Evolutionary conservation across 2,329 filamentous ascomycete genomes (phyloP).

Genomic region (Dendrostoma leiphaemia): DNA sequence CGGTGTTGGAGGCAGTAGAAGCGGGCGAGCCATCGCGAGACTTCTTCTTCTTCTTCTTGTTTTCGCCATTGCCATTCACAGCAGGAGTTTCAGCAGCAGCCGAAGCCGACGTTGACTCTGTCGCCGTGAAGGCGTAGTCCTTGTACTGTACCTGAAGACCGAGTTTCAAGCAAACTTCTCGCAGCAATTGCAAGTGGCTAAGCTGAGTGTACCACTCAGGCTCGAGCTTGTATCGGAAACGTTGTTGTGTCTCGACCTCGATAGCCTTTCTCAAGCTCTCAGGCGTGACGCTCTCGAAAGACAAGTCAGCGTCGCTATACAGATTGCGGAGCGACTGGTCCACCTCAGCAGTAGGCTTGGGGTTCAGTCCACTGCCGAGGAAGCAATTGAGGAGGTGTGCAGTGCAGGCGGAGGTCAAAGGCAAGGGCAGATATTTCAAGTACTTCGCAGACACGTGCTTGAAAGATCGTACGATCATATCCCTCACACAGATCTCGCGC

Average conservation of each 20-base stretch:
- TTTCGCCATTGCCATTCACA: constrained; percentile 42
- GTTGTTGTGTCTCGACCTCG: constrained; percentile 65
- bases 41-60: constrained; percentile 61
- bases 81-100: constrained; percentile 26
- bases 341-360: constrained; percentile 74
- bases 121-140: constrained; percentile 64
- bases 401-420: constrained; percentile 76
- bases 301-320: constrained; percentile 79
- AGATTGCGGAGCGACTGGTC: constrained; percentile 71
- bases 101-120: constrained; percentile 32
- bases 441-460: constrained; percentile 86
- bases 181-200: constrained; percentile 79
- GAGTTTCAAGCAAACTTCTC: constrained; percentile 84
- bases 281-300: constrained; percentile 77
- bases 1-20: constrained; percentile 38
- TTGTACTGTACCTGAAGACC: constrained; percentile 85
- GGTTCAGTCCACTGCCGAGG: constrained; percentile 72
- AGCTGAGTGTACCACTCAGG: constrained; percentile 65
- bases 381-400: constrained; percentile 93
- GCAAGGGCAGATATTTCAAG: constrained; percentile 74
- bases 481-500: constrained; percentile 74
- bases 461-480: constrained; percentile 94
- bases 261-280: constrained; percentile 68
- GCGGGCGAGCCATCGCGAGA: constrained; percentile 53
- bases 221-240: constrained; percentile 75